Conservation (phyloP, 2,329 filamentous ascomycete species). For the Paecilomyces sp. region DNA sequence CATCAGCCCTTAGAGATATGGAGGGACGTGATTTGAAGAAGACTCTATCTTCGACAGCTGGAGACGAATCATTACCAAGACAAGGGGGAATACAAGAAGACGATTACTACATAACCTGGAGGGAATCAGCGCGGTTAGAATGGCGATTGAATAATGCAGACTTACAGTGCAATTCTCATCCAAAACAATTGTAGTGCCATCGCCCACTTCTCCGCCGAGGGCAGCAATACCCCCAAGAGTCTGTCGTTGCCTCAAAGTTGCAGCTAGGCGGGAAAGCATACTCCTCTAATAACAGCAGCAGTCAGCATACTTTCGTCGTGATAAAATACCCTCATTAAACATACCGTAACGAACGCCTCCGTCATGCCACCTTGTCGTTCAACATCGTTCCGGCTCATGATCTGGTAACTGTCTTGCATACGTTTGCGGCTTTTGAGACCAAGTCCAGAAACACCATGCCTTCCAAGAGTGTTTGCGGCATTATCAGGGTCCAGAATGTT, state of each 20-base stretch:
- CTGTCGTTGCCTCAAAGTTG: slow-evolving; percentile 33
- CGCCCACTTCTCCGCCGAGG: slow-evolving; percentile 19
- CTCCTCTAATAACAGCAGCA: slow-evolving; percentile 29
- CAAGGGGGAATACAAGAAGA: background rate
- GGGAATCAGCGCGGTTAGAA: background rate
- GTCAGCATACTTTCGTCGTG: slow-evolving; percentile 9
- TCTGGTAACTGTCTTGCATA: slow-evolving; percentile 54
- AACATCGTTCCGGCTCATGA: slow-evolving; percentile 56
- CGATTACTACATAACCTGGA: slow-evolving; percentile 23
- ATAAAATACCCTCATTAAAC: slow-evolving; percentile 13
- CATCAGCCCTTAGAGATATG: background rate
- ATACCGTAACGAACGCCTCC: slow-evolving; percentile 51
- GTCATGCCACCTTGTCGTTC: slow-evolving; percentile 51
- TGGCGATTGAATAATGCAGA: slow-evolving; percentile 2
- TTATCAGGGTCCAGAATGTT: slow-evolving; percentile 48
- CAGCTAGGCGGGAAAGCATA: slow-evolving; percentile 40
- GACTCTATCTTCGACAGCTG: background rate
- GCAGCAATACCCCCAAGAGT: slow-evolving; percentile 17
- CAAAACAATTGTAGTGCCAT: slow-evolving; percentile 28
- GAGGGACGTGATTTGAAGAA: background rate
- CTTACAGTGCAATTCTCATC: slow-evolving; percentile 41
- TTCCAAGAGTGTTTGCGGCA: slow-evolving; percentile 26
- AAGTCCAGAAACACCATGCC: slow-evolving; percentile 17
- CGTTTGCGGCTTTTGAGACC: slow-evolving; percentile 52
- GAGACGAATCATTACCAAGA: background rate